Conservation (phyloP, 139 green algal species). For the Picocystis salinarum region DNA sequence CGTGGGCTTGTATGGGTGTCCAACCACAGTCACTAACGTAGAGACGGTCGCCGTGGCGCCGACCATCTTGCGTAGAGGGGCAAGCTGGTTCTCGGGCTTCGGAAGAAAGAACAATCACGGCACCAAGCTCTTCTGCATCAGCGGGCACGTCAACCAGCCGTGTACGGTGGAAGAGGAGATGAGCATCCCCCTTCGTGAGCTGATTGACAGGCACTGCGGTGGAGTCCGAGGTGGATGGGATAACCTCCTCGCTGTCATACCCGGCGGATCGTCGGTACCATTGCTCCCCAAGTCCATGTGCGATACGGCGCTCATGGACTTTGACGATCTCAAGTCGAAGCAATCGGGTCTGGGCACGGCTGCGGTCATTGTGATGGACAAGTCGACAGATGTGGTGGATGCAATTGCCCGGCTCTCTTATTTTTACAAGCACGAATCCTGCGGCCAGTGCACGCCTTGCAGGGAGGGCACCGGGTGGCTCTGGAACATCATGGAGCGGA, state of each 20-base stretch:
- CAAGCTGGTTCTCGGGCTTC: conserved; percentile 86
- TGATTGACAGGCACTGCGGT: conserved; percentile 87
- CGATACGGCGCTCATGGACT: conserved; percentile 93
- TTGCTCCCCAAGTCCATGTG: conserved; percentile 70
- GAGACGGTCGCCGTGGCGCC: conserved; percentile 89
- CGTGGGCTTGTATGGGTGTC: conserved; percentile 92
- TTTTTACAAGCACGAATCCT: conserved; percentile 99
- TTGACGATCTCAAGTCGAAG: conserved; percentile 79
- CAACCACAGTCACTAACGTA: conserved; percentile 91
- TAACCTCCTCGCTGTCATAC: conserved; percentile 96
- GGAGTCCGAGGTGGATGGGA: conserved; percentile 92
- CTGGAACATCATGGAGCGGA: conserved; percentile 27
- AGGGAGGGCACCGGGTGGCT: conserved; percentile 85
- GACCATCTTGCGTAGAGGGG: conserved; percentile 86
- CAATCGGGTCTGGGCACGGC: conserved; percentile 80
- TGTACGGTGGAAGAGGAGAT: conserved; percentile 99
- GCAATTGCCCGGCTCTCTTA: conserved; percentile 83
- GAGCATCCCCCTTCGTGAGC: conserved; percentile 70
- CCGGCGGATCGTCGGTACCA: conserved; percentile 81
- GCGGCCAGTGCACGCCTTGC: conserved; percentile 95
- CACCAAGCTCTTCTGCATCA: conserved; percentile 99
- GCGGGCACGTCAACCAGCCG: conserved; percentile 91
- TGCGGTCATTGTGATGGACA: conserved; percentile 99
- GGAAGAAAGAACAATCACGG: conserved; percentile 91
- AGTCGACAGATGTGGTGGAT: conserved; percentile 88